These are phyloP conservation scores for Bremia lactucae DNA, from an alignment of 352 stramenopile species.

Conservation along the genomic window DNA sequence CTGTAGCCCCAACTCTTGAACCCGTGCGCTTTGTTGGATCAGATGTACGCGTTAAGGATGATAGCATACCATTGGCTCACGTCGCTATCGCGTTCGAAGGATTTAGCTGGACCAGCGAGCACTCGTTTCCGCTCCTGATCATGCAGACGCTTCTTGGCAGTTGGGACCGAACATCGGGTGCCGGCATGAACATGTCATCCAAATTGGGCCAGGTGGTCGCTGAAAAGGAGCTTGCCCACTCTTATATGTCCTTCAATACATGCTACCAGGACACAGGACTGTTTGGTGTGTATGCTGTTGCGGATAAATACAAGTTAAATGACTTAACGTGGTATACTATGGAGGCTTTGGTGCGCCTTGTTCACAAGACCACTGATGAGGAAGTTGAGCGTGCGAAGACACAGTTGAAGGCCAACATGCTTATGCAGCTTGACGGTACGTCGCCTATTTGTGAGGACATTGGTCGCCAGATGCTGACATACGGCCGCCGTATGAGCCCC, in stretches of 20 bases:
- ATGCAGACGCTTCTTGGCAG: constrained; percentile 92
- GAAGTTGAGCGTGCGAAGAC: constrained; percentile 97
- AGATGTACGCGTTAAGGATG: constrained; percentile 88
- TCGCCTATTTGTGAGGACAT: constrained; percentile 99
- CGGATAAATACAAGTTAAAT: constrained; percentile 91
- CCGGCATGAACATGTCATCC: constrained; percentile 91
- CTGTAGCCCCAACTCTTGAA: constrained; percentile 57
- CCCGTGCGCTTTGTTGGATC: constrained; percentile 81
- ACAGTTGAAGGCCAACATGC: constrained; percentile 98
- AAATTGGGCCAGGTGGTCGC: constrained; percentile 95
- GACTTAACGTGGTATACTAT: constrained; percentile 93
- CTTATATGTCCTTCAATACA: constrained; percentile 98
- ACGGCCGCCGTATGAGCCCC: constrained; percentile 93
- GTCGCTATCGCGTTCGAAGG: constrained; percentile 97
- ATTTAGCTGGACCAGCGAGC: constrained; percentile 95
- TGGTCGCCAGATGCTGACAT: constrained; percentile 96
- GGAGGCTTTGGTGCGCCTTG: constrained; percentile 90
- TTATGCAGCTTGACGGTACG: constrained; percentile 98
- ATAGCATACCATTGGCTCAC: constrained; percentile 85
- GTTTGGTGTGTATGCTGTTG: constrained; percentile 97
- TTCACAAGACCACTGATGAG: constrained; percentile 94
- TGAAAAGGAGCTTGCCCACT: constrained; percentile 94
- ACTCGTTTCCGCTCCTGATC: constrained; percentile 97
- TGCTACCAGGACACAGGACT: constrained; percentile 99
- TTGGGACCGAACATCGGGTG: constrained; percentile 87